A percentile compares a stretch with the other conserved stretches of the same genome.
phyloP scores from a whole-genome alignment of 805 yeast species.

The Saccharomycopsis sp. region DNA sequence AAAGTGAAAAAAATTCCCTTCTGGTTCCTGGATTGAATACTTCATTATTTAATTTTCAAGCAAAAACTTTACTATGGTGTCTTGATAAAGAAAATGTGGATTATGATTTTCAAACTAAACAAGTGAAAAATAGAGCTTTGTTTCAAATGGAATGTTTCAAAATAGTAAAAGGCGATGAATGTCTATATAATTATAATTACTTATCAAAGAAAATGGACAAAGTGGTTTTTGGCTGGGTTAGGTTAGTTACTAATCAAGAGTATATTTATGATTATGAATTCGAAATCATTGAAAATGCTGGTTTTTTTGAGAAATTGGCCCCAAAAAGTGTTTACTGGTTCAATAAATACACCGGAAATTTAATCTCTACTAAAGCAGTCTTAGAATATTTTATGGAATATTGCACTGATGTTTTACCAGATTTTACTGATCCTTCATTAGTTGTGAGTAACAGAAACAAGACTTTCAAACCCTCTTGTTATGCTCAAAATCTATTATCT shows the following conservation, averaged over 20 bases:
- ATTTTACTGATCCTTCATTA: neutral
- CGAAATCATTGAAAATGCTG: neutral
- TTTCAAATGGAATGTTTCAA: conserved; percentile 16
- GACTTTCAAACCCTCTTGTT: conserved; percentile 4
- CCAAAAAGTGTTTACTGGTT: conserved; percentile 28
- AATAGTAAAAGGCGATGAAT: conserved; percentile 18
- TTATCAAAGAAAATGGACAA: conserved; percentile 21
- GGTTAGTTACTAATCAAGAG: conserved; percentile 17
- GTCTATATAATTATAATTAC: conserved; percentile 23
- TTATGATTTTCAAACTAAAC: conserved; percentile 24
- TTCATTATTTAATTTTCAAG: conserved; percentile 39
- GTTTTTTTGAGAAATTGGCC: conserved; percentile 15
- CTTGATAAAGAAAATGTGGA: conserved; percentile 37
- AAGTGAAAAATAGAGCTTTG: conserved; percentile 21
- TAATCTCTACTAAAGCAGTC: conserved; percentile 28
- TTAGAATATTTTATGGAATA: conserved; percentile 21
- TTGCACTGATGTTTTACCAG: conserved; percentile 8
- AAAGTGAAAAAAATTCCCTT: neutral
- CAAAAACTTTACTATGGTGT: conserved; percentile 47
- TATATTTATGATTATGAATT: neutral
- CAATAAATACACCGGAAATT: conserved; percentile 40
- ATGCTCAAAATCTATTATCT: conserved; percentile 59
- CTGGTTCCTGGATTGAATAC: conserved; percentile 30
- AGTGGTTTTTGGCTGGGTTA: conserved; percentile 45
- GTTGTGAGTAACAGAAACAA: no score